Percentiles rank a stretch among this genome's conserved stretches.
phyloP scores from a whole-genome alignment of 2,329 filamentous ascomycete species.

The Colletotrichum limetticola region DNA sequence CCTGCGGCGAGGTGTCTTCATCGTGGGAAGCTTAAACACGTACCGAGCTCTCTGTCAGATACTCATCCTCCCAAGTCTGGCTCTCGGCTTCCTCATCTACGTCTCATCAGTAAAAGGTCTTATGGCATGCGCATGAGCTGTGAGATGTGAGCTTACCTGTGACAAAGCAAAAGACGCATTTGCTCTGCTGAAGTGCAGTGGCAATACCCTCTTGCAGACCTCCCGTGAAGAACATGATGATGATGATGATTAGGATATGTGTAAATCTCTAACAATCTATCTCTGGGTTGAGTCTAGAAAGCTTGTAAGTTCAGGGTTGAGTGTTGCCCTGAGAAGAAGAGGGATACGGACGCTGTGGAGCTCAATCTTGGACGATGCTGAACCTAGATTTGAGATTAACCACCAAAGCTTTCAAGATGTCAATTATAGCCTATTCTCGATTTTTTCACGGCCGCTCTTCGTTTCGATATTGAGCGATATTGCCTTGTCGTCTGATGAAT shows the following conservation, averaged over 20 bases:
- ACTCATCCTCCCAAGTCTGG: conserved; percentile 77
- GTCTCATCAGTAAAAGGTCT: not conserved
- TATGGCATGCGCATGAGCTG: not conserved
- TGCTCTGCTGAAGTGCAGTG: conserved; percentile 77
- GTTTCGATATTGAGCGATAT: not conserved
- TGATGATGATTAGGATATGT: not conserved
- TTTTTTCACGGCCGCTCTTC: not conserved
- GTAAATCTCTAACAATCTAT: not conserved
- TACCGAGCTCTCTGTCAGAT: conserved; percentile 67
- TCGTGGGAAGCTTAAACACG: conserved; percentile 32
- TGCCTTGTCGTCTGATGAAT: not conserved
- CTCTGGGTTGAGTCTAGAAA: not conserved
- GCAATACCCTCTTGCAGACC: conserved; percentile 84
- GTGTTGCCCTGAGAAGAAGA: not conserved
- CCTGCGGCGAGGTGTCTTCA: not conserved
- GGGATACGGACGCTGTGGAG: not conserved
- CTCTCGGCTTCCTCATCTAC: conserved; percentile 78
- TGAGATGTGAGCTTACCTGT: conserved; percentile 63
- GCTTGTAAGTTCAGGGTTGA: not conserved
- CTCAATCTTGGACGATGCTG: not conserved
- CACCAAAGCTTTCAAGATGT: not conserved
- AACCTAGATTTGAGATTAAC: not conserved
- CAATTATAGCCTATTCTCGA: not conserved
- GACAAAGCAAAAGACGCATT: conserved; percentile 87
- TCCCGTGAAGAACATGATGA: conserved; percentile 82